Evolutionary conservation across 2,329 filamentous ascomycete species (phyloP), one percentile per base, ranked within the genome.

Genomic region (Clarireedia monteithiana): DNA sequence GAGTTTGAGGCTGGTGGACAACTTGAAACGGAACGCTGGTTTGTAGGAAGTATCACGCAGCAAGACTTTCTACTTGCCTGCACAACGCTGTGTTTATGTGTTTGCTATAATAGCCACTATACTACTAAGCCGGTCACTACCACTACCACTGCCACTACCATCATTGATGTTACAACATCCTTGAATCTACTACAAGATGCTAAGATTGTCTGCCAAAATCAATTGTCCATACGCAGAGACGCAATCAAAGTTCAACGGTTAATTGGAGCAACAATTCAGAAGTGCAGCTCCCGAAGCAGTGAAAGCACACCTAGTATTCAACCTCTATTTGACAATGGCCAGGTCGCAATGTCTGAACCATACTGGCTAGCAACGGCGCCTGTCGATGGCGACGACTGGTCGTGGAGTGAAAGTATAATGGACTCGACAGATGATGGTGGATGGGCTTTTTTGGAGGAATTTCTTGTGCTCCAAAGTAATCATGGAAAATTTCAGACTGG

Each of bases 61-160:
- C 63, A 68, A 57, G 66, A 68, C 39, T 68, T 66, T 48, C 56
- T 67, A 2, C 46, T 68, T 27, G 64, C 64, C 1, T 53, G 61
- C 27, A 64, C 65, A 59, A 60, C 63, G 5, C 59, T 67, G 12
- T 67, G 63, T 50, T 56, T 65, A 26, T 26, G 20, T n/a, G 24
- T 47, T n/a, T 47, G 24, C 23, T 47, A 47, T 30, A 26, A 20
- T 14, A 47, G 15, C 24, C 45, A 47, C 20, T 2, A 26, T 27
- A 7, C 23, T 10, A 2, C 24, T 27, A 24, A 47, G 24, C 5
- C 10, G 6, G 45, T 3, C 15, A 47, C n/a, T 24, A 27, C 24
- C 14, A 27, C 7, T 26, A 30, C 15, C 20, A 20, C 20, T 20
- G 3, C 20, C 20, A 20, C 20, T 20, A 20, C 20, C 20, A 20